Evolutionary conservation across 2,329 filamentous ascomycete species (phyloP).

Genomic region (Gaeumannomyces sp.): DNA sequence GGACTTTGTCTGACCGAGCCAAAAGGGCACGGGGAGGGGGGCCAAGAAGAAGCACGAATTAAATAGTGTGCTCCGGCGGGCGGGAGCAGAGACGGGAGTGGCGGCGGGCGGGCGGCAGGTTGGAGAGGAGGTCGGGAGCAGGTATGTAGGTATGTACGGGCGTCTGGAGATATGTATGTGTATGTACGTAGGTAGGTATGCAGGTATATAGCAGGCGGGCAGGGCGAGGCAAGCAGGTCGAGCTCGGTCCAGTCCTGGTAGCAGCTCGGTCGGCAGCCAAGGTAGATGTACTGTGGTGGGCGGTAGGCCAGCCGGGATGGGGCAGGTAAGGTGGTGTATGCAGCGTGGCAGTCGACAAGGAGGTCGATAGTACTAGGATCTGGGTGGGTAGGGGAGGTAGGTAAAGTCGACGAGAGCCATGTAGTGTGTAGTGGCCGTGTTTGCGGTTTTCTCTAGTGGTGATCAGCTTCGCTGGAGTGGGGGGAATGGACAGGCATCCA

Average conservation of each 20-base stretch:
- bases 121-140: neutral
- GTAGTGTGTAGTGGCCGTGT: neutral
- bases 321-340: conserved; percentile 1
- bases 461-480: neutral
- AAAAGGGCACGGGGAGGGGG: neutral
- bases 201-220: no score
- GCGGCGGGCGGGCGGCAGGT: conserved; percentile 9
- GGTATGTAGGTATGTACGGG: neutral
- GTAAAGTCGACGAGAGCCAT: neutral
- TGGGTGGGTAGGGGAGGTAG: neutral
- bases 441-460: neutral
- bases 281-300: conserved; percentile 2
- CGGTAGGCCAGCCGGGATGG: neutral
- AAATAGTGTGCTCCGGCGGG: neutral
- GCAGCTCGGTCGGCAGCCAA: neutral
- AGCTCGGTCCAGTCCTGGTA: neutral
- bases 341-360: neutral
- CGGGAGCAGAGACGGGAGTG: conserved; percentile 17
- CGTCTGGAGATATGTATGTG: neutral
- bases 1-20: neutral
- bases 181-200: neutral
- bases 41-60: neutral
- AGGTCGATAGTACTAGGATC: neutral
- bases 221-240: neutral
- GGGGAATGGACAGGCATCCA: neutral